A percentile compares a stretch with the other conserved stretches of the same genome.
phyloP scores from a whole-genome alignment of 352 stramenopile genomes.

The Phytophthora pseudosyringae region DNA sequence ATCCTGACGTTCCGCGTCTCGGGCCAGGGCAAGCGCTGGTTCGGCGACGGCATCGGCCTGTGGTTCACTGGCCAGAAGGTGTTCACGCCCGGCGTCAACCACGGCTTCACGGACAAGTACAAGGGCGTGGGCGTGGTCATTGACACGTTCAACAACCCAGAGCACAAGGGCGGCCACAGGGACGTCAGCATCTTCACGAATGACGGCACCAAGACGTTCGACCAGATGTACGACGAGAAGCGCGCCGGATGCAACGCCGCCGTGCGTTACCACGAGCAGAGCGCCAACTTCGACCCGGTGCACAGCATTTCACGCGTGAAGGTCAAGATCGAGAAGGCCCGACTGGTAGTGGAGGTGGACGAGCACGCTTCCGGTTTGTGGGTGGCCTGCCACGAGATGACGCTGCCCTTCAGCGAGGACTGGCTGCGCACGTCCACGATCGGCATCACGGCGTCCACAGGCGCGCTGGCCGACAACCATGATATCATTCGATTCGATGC shows the following conservation, averaged over 20 bases:
- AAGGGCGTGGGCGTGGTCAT: conserved; percentile 80
- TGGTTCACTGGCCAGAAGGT: conserved; percentile 77
- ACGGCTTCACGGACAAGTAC: conserved; percentile 83
- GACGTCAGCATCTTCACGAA: conserved; percentile 86
- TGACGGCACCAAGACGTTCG: conserved; percentile 74
- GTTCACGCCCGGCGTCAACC: conserved; percentile 68
- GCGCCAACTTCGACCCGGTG: conserved; percentile 77
- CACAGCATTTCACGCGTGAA: conserved; percentile 84
- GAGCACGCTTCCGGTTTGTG: conserved; percentile 58
- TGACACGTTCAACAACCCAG: conserved; percentile 87
- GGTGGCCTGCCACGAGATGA: conserved; percentile 68
- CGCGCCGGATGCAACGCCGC: conserved; percentile 77
- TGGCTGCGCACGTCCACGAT: conserved; percentile 70
- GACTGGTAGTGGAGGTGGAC: conserved; percentile 77
- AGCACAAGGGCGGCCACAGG: conserved; percentile 86
- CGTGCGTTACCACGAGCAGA: conserved; percentile 84
- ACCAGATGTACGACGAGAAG: conserved; percentile 71
- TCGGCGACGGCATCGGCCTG: conserved; percentile 84
- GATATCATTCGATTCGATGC: conserved; percentile 83
- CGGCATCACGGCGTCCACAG: conserved; percentile 80
- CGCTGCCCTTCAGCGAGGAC: conserved; percentile 65
- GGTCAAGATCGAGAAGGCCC: conserved; percentile 69
- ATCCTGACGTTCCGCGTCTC: conserved; percentile 87
- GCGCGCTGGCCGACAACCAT: conserved; percentile 86
- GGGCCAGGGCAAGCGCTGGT: conserved; percentile 82